Base-by-base conservation (phyloP, 2,329 filamentous ascomycete species). In the Fusarium hainanense region DNA sequence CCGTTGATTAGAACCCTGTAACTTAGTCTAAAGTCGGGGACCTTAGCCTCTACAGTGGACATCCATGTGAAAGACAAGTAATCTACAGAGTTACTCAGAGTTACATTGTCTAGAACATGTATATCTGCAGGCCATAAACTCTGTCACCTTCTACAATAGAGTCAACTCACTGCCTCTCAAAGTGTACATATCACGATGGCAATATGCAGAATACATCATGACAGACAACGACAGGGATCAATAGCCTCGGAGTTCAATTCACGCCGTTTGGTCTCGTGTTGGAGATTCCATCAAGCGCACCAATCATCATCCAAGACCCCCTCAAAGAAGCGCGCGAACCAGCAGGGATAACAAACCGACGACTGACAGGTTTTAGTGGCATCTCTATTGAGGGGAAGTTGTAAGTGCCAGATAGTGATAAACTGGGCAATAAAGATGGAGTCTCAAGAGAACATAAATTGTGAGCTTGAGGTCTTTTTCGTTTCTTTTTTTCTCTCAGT, bases 221-320 rank as follows among this genome's bases (percentile, higher is more conserved):
- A 37, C 34, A 37, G 34, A 6, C 6, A n/a, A 37, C 6, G 34
- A 50, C 49, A 52, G 11, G 49, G 49, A 28, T 52, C 23, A 20
- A 52, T 63, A 54, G 48, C 42, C 32, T 54, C 58, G 58, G 47
- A 40, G n/a, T 27, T 43, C 32, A 43, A 48, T 47, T 49, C 62
- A 62, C 58, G 47, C 51, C 20, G 62, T 23, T n/a, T 37, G 16
- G 61, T 69, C 68, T 71, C 69, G 57, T 71, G 67, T 68, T 30
- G 50, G 32, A 40, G 40, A 49, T 52, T 42, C 18, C 28, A 14
- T 16, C 37, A 58, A 58, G 55, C 55, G 55, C 55, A 34, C 55
- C 55, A 58, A 58, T 58, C 47, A 43, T 5, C n/a, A 30, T 2
- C 14, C 20, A n/a, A 28, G 20, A 16, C 20, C 30, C 20, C 28